These are phyloP conservation scores for Dryadomyces quercivorus DNA, from an alignment of 2,329 filamentous ascomycete genomes.

Conservation along the genomic window DNA sequence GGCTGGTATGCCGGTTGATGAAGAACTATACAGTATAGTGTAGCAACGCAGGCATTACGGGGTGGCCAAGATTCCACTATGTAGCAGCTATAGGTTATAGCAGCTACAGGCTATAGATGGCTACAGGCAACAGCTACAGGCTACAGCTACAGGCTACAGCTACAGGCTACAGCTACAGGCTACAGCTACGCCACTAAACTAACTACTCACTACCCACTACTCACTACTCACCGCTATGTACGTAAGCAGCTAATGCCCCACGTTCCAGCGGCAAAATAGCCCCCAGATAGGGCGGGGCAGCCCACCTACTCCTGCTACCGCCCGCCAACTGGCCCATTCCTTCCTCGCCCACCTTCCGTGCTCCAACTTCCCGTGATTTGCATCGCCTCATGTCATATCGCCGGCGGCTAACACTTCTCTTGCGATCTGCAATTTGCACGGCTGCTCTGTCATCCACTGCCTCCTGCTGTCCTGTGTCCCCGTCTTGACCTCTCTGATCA, in stretches of 20 bases:
- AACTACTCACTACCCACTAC: too few relatives aligned
- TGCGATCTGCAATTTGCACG: background rate
- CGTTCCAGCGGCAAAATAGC: constrained; percentile 1
- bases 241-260: background rate
- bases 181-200: too few relatives aligned
- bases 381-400: constrained; percentile 2
- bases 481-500: background rate
- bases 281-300: background rate
- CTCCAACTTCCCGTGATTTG: background rate
- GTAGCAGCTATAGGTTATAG: too few relatives aligned
- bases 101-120: too few relatives aligned
- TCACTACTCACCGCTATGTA: too few relatives aligned
- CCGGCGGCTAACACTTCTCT: background rate
- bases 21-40: too few relatives aligned
- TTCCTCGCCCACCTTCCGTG: background rate
- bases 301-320: constrained; percentile 2
- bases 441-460: background rate
- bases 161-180: too few relatives aligned
- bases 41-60: too few relatives aligned
- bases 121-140: too few relatives aligned
- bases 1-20: background rate
- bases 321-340: background rate
- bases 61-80: too few relatives aligned
- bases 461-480: background rate
- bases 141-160: too few relatives aligned